Evolutionary conservation across 257 asterid genomes (phyloP).

Genomic region (Salvia rosmarinus): DNA sequence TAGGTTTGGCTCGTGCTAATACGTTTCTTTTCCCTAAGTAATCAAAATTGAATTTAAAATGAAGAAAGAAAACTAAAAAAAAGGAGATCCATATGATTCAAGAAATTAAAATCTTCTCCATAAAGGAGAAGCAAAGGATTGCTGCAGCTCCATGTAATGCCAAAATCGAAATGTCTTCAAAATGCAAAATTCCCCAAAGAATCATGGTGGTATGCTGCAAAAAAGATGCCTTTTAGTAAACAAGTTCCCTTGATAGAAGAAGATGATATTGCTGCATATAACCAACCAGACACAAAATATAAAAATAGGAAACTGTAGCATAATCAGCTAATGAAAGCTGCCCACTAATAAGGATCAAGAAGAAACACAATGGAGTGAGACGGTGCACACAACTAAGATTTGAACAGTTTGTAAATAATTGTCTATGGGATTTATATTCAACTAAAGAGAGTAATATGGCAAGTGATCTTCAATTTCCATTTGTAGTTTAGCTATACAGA

Average conservation of each 20-base stretch:
- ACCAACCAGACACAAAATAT: not conserved
- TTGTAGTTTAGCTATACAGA: no score
- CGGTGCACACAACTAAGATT: not conserved
- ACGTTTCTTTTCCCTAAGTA: not conserved
- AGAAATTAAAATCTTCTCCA: not conserved
- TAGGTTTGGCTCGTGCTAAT: not conserved
- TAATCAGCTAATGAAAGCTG: not conserved
- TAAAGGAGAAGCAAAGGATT: not conserved
- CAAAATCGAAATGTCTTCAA: slow-evolving; percentile 18
- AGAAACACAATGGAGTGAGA: not conserved
- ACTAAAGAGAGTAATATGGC: no score
- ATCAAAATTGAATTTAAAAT: slow-evolving; percentile 2
- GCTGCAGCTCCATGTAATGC: not conserved
- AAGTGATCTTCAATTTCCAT: no score
- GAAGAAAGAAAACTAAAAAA: not conserved
- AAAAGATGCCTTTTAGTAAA: slow-evolving; percentile 11
- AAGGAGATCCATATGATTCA: not conserved
- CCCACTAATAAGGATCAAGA: not conserved
- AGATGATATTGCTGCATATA: not conserved
- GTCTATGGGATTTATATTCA: no score
- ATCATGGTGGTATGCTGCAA: slow-evolving; percentile 41
- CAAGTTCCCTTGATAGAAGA: not conserved
- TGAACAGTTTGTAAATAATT: no score
- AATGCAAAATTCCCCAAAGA: slow-evolving; percentile 31
- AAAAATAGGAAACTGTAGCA: not conserved